Evolutionary conservation across 805 yeast species (phyloP), one percentile per base, ranked within the genome.

Genomic region (Brettanomyces sp.): DNA sequence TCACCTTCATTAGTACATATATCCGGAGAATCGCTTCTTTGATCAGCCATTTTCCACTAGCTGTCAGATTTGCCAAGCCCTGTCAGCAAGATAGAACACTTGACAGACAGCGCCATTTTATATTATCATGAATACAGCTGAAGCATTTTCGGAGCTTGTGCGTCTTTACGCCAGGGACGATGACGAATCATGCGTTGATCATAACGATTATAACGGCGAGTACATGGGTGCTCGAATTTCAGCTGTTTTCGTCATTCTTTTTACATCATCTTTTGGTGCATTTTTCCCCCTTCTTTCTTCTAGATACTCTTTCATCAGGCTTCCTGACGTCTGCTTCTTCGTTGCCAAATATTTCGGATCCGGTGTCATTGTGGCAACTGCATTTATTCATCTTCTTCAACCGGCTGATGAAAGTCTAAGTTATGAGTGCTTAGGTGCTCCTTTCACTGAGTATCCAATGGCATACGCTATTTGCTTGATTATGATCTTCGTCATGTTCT

Each of bases 281-380:
- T 75, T 74, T 49, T 75, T 82, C 63, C 89, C 89, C 1, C 60
- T 82, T 2, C 58, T 82, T 32, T 72, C 85, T 0, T 79, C 85
- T 4, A 68, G 68, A 49, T 76, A 74, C 55, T 77, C 85, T 0
- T 73, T 73, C 52, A 68, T 82, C 39, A 66, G 78, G 50, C 54
- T 82, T 48, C 88, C 88, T 1, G 55, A 70, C 12, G 72, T 78
- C 77, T 73, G 79, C 51, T 82, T 82, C 63, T 80, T 82, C 58
- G 60, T 79, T 42, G 80, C 85, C 43, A 84, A 82, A 56, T 84
- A 73, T 63, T 85, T 85, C 58, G 95, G 95, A 49, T 81, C 90
- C 3, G 95, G 95, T 46, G 91, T 85, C 42, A 85, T 85, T 56
- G 73, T 85, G 11, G 85, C 91, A 12, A 85, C 95, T 1, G 86